A percentile compares a stretch with the other conserved stretches of the same genome.
These are phyloP conservation scores for Cladobotryum protrusum DNA, from an alignment of 2,329 filamentous ascomycete genomes.

Conservation along the genomic window DNA sequence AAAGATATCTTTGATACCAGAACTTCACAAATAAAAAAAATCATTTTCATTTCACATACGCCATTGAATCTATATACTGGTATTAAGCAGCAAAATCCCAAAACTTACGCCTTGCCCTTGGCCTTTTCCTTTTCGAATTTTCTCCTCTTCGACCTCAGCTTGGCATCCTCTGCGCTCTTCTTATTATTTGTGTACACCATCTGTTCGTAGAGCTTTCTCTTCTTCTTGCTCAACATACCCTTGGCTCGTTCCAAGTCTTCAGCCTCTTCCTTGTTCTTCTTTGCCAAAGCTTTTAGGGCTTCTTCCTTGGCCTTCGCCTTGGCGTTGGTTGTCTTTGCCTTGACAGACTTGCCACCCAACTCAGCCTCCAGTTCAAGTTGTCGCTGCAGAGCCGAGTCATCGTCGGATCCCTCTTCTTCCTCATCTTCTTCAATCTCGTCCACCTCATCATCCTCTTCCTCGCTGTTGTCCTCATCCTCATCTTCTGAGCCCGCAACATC, in stretches of 20 bases:
- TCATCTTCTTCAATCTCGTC: conserved; percentile 39
- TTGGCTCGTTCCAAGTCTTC: conserved; percentile 90
- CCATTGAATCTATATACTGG: conserved; percentile 12
- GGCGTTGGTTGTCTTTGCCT: conserved; percentile 39
- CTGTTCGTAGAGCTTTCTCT: conserved; percentile 94
- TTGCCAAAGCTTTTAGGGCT: conserved; percentile 60
- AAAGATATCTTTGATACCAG: too few species aligned
- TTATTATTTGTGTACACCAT: conserved; percentile 95
- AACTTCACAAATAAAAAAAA: too few species aligned
- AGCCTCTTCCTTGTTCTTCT: conserved; percentile 67
- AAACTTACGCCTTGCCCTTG: conserved; percentile 34
- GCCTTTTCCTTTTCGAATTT: conserved; percentile 67
- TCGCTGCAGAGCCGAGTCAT: conserved; percentile 64
- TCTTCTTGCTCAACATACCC: conserved; percentile 98
- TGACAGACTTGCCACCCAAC: conserved; percentile 61
- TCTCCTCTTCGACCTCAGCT: conserved; percentile 81
- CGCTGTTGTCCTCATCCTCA: conserved; percentile 52
- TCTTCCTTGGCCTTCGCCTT: conserved; percentile 63
- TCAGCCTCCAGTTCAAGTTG: conserved; percentile 93
- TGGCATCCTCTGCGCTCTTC: conserved; percentile 84
- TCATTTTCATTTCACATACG: conserved; percentile 3
- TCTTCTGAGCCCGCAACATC: conserved; percentile 42
- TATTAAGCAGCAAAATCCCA: conserved; percentile 9
- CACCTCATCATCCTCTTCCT: conserved; percentile 42
- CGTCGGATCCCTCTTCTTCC: conserved; percentile 41